Evolutionary conservation across 2,329 filamentous ascomycete genomes (phyloP).

Genomic region (Clarireedia homoeocarpa): DNA sequence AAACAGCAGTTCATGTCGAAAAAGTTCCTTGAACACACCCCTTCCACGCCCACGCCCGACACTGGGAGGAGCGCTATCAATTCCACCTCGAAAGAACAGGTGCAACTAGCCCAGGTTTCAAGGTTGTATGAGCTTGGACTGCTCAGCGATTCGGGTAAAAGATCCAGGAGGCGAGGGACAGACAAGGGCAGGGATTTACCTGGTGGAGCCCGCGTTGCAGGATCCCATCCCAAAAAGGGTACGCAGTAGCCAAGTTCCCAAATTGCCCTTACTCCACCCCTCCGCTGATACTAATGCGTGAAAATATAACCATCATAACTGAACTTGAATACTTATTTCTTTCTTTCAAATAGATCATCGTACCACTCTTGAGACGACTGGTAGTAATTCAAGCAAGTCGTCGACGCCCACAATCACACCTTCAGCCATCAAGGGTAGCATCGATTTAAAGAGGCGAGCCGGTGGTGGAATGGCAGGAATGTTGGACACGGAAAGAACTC

Average conservation of each 20-base stretch:
- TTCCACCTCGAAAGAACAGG: constrained; percentile 10
- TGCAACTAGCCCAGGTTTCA: constrained; percentile 24
- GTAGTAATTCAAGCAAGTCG: constrained; percentile 7
- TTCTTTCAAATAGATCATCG: constrained; percentile 8
- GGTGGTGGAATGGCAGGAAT: constrained; percentile 48
- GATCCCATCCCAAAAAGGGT: constrained; percentile 25
- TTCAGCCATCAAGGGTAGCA: constrained; percentile 14
- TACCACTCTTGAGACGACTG: constrained; percentile 9
- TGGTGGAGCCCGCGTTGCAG: constrained; percentile 26
- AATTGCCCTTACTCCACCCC: constrained; percentile 14
- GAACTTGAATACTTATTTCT: constrained; percentile 8
- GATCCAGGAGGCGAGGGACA: constrained; percentile 24
- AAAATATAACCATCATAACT: constrained; percentile 8
- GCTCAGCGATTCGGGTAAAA: constrained; percentile 23
- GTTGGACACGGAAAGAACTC: constrained; percentile 68
- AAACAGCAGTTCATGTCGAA: constrained; percentile 22
- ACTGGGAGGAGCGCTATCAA: constrained; percentile 5
- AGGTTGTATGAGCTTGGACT: constrained; percentile 29
- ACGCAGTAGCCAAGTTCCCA: constrained; percentile 18
- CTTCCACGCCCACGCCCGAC: not conserved
- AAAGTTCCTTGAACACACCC: constrained; percentile 16
- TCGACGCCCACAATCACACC: constrained; percentile 7
- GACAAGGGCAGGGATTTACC: constrained; percentile 20
- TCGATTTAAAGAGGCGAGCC: constrained; percentile 22
- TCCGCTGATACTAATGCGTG: constrained; percentile 11